Base-by-base conservation (phyloP, 2,329 filamentous ascomycete species). In the Myotisia sp. region DNA sequence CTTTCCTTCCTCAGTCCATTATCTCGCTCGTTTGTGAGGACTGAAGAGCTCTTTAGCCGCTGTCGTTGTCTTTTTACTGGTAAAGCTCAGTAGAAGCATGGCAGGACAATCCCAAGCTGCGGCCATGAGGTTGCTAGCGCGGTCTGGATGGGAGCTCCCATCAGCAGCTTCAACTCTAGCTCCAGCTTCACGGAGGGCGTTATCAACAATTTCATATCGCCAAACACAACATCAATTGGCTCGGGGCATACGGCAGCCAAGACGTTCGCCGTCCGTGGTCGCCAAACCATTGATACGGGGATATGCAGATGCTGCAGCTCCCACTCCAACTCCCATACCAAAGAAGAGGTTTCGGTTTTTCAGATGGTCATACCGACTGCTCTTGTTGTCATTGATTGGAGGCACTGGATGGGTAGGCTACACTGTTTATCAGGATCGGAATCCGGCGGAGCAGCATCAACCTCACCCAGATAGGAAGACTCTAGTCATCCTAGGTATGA, bases 391-490 rank as follows among this genome's bases (percentile, higher is more conserved):
- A 36, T 58, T 74, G 40, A 57, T 90, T 42, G 80, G 70, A 43
- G 68, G 76, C 38, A 53, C 80, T 26, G 82, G 66, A 44, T 85
- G 78, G 54, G 64, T 86, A 39, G 72, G 70, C 48, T 94, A 90
- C 58, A 72, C 73, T 53, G 79, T 94, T 62, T 94, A 86, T 60
- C 65, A 77, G 33, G 75, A 82, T 55, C 76, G 83, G 49, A 72
- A 92, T 58, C 87, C 87, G 6, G 68, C 70, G 26, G 79, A 86
- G 35, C 90, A 95, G 65, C 63, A 70, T 39, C 66, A 74, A 43
- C 76, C 81, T 12, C 84, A 94, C 59, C 81, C 86, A 37, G 69
- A 55, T 50, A 98, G 95, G 79, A 98, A 98, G 73, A 98, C 86
- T 7, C 70, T 98, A 37, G 90, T 98, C 29, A 76, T 98, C 46